A percentile compares a stretch with the other conserved stretches of the same genome.
These are phyloP conservation scores for Spathaspora boniae DNA, from an alignment of 805 yeast genomes.

Conservation along the genomic window DNA sequence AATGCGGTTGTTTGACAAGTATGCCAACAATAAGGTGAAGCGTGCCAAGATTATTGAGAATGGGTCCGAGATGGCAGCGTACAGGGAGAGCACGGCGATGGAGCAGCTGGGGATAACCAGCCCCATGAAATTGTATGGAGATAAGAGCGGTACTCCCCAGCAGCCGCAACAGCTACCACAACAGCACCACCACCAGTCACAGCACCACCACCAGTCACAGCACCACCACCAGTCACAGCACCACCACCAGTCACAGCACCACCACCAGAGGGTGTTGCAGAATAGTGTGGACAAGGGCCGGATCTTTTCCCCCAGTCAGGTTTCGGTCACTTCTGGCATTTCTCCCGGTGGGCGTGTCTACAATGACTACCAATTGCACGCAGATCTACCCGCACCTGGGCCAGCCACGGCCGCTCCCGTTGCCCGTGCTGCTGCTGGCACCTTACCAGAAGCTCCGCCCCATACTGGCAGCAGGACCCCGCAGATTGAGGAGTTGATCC, in stretches of 20 bases:
- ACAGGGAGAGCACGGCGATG: slow-evolving; percentile 27
- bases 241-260: slow-evolving; percentile 2
- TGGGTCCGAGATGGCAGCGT: slow-evolving; percentile 36
- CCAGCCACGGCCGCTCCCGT: slow-evolving; percentile 8
- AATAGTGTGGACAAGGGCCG: background rate
- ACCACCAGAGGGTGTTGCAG: background rate
- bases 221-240: slow-evolving; percentile 5
- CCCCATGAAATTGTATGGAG: slow-evolving; percentile 4
- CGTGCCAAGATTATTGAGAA: slow-evolving; percentile 38
- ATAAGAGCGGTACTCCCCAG: slow-evolving; percentile 4
- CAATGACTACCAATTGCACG: slow-evolving; percentile 5
- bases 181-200: background rate
- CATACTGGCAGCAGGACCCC: slow-evolving; percentile 9
- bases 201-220: background rate
- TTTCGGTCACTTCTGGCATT: slow-evolving; percentile 20
- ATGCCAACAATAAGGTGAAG: slow-evolving; percentile 40
- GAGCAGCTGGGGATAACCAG: background rate
- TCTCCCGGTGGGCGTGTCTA: slow-evolving; percentile 26
- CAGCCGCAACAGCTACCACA: slow-evolving; percentile 1
- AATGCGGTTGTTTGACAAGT: slow-evolving; percentile 36
- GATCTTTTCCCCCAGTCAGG: slow-evolving; percentile 11
- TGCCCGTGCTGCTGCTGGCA: background rate
- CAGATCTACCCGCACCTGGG: too few relatives aligned
- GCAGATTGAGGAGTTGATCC: slow-evolving; percentile 32
- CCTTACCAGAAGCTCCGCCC: slow-evolving; percentile 2